A percentile compares a stretch with the other conserved stretches of the same genome.
Evolutionary conservation across 164 flowering plant species (phyloP).

Genomic region (Vitis vinifera): ASM3070453v1 NC_081809.1:3704001-3704500

Average conservation of each 20-base stretch:
- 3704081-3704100: conserved; percentile 86
- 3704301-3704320: conserved; percentile 47
- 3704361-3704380: conserved; percentile 64
- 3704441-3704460: conserved; percentile 33
- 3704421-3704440: conserved; percentile 43
- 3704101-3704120: conserved; percentile 87
- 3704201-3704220: conserved; percentile 50
- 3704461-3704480: conserved; percentile 47
- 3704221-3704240: conserved; percentile 31
- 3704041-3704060: conserved; percentile 94
- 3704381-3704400: conserved; percentile 55
- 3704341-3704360: conserved; percentile 73
- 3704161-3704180: conserved; percentile 55
- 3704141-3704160: conserved; percentile 48
- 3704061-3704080: conserved; percentile 94
- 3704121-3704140: conserved; percentile 56
- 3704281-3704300: conserved; percentile 45
- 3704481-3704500: conserved; percentile 74
- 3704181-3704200: conserved; percentile 42
- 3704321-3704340: conserved; percentile 47
- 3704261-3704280: conserved; percentile 66
- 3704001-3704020: conserved; percentile 92
- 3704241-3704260: conserved; percentile 59
- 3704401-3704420: conserved; percentile 52
- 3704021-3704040: conserved; percentile 92